A percentile compares a stretch with the other conserved stretches of the same genome.
These are phyloP conservation scores for Monosporascus sp. DNA, from an alignment of 2,329 filamentous ascomycete genomes.

Conservation along the genomic window DNA sequence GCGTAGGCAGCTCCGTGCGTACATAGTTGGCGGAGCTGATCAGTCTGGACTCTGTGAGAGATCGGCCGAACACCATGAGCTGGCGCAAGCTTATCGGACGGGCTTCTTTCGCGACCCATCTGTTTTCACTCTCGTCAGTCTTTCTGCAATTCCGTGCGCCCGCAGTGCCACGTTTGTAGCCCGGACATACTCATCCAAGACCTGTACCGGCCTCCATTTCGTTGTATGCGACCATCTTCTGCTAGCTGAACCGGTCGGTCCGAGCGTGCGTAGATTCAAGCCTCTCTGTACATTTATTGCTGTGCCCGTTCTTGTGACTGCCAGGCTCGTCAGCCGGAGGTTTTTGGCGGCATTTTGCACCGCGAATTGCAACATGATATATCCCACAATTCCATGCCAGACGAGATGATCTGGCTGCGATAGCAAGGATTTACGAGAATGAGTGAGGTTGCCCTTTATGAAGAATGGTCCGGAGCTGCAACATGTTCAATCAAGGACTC, in stretches of 20 bases:
- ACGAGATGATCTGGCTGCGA: neutral
- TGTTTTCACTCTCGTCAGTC: conserved; percentile 31
- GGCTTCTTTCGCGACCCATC: conserved; percentile 90
- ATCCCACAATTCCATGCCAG: conserved; percentile 29
- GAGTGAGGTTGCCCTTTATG: no score
- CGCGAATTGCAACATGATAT: conserved; percentile 38
- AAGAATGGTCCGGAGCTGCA: no score
- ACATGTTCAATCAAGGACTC: neutral
- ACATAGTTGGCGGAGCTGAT: conserved; percentile 97
- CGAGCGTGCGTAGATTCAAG: no score
- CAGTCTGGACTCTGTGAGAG: conserved; percentile 81
- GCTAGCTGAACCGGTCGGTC: neutral
- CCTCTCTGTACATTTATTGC: conserved; percentile 20
- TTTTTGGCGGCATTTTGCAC: conserved; percentile 40
- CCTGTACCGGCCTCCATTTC: conserved; percentile 59
- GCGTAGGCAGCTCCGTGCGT: conserved; percentile 83
- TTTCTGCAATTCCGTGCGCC: neutral
- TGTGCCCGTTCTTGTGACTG: conserved; percentile 2
- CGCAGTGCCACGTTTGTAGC: neutral
- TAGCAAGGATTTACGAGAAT: no score
- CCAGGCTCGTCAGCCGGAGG: conserved; percentile 20
- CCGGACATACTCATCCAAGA: conserved; percentile 56
- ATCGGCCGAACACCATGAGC: conserved; percentile 94
- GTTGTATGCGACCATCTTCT: conserved; percentile 27
- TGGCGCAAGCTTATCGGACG: conserved; percentile 94